A percentile compares a stretch with the other conserved stretches of the same genome.
phyloP scores from a whole-genome alignment of 2,329 filamentous ascomycete species.

The Hypoxylon sp. region DNA sequence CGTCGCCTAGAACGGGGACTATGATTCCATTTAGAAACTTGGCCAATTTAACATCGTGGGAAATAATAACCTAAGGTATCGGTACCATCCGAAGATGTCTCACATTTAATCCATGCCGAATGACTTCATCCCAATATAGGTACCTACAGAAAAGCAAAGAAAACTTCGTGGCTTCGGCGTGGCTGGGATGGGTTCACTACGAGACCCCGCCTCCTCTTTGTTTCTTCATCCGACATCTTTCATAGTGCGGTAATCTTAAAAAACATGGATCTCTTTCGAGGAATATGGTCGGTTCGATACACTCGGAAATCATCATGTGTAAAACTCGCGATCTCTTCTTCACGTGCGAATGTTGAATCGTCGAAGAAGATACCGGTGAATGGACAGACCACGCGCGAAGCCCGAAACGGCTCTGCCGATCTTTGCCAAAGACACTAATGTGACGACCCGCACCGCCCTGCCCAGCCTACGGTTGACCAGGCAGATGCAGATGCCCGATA shows the following conservation, averaged over 20 bases:
- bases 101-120: neutral
- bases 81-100: too few relatives aligned
- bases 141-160: slow-evolving; percentile 16
- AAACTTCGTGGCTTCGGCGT: neutral
- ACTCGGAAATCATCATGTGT: slow-evolving; percentile 37
- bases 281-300: too few relatives aligned
- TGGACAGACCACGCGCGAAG: slow-evolving; percentile 36
- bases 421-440: slow-evolving; percentile 39
- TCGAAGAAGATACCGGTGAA: slow-evolving; percentile 33
- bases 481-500: neutral
- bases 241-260: too few relatives aligned
- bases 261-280: too few relatives aligned
- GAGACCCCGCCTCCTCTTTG: neutral
- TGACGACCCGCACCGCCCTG: slow-evolving; percentile 39
- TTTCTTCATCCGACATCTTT: too few relatives aligned
- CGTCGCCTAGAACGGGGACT: too few relatives aligned
- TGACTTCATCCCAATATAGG: neutral
- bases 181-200: neutral
- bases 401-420: slow-evolving; percentile 39
- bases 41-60: too few relatives aligned
- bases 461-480: slow-evolving; percentile 31
- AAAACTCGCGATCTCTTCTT: slow-evolving; percentile 41
- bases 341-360: slow-evolving; percentile 40
- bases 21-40: too few relatives aligned
- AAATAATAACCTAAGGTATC: too few relatives aligned